Evolutionary conservation across 208 protist species (phyloP), one percentile per base, ranked within the genome.

Genomic region (Leishmania arabica): DNA sequence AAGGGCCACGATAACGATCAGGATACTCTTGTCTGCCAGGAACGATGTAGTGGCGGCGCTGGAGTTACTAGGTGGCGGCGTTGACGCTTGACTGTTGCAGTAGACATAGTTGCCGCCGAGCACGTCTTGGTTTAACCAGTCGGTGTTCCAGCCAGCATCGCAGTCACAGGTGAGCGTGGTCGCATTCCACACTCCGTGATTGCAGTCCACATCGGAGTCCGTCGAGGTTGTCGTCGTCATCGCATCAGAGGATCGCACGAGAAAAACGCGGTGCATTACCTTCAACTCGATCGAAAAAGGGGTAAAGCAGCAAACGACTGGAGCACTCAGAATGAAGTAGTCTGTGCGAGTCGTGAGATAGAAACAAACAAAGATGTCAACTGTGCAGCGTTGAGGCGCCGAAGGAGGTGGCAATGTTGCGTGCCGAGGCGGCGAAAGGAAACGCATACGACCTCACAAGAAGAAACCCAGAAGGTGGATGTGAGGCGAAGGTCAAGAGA

Each of bases 51-150:
- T 45, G 64, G 11, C 34, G 56, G 53, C 27, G 64, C 45, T 40
- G 78, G 60, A 17, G 78, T 79, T 72, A 8, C 49, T 54, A 15
- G 37, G 40, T 45, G 64, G 74, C 47, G 71, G 72, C 37, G 78
- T 82, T 24, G 82, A 86, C 1, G 77, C 82, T 31, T 37, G 77
- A 42, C 82, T 86, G 82, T 70, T 77, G 65, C 82, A 86, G 34
- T 79, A 86, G 40, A 77, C 58, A 24, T 66, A 68, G 58, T 34
- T 34, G 13, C 64, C 75, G n/a, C 66, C 66, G 15, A 87, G 80
- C 2, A 82, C 66, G 45, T 84, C 80, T 49, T 84, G 84, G 31
- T 81, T 62, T 2, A 56, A 27, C 82, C 71, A 72, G 66, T 84
- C 80, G 15, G 79, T 87, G 40, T 19, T 37, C 84, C 84, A 87